Evolutionary conservation across 257 asterid species (phyloP), one percentile per base, ranked within the genome.

Genomic region (Fraxinus americana): DNA sequence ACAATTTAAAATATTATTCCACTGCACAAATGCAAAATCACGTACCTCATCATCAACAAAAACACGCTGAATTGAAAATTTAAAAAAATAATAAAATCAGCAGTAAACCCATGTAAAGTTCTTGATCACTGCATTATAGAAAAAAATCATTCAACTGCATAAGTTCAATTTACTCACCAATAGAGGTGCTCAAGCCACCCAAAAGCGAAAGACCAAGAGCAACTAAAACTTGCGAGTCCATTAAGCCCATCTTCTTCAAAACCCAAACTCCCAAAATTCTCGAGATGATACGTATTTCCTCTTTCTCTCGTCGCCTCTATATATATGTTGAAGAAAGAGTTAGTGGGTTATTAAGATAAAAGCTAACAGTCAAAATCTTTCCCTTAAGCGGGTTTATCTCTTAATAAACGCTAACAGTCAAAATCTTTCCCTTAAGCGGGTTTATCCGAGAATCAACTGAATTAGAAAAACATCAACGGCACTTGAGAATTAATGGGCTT

Each of bases 111-210:
- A 70, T 78, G 79, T 19, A 4, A 38, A 78, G 69, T 23, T 82
- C 9, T 67, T 41, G 52, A 43, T 43, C 52, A 2, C 17, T 43
- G 16, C 52, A 43, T 30, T 59, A 81, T 12, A 67, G 13, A 68
- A 77, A 23, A 30, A 21, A 41, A 12, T 75, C 19, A 35, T 70
- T 63, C 77, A 69, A 75, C 57, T 29, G 4, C 70, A 59, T 0
- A 76, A 59, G 73, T 16, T 3, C 14, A 35, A 27, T 34, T 63
- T 6, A 81, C 90, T 89, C 80, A 94, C 98, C 98, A 41, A 94
- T 76, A 35, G 97, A 94, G 75, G 98, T 94, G 80, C 98, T 92
- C 85, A 92, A 85, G 74, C 98, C 98, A 72, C 98, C 98, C 82
- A 94, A 73, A 70, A 94, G 88, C 29, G 98, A 94, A 45, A 94